phyloP scores from a whole-genome alignment of 768 basidiomycete genomes.

The Tricholoma sp. region DNA sequence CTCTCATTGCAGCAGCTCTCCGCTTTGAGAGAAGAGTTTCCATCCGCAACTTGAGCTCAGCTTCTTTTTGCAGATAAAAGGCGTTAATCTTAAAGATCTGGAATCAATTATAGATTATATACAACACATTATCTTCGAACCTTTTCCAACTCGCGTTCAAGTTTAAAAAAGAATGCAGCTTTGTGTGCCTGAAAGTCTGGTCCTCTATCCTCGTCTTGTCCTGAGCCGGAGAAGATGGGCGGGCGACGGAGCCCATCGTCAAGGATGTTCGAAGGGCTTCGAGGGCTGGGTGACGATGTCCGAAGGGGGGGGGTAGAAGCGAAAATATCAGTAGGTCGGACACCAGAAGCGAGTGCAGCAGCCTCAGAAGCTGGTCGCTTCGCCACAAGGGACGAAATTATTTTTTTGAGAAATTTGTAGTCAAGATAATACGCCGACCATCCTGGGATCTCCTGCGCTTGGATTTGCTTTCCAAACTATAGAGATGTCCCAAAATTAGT shows the following conservation, averaged over 20 bases:
- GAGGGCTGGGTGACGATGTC: slow-evolving; percentile 24
- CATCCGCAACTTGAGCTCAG: slow-evolving; percentile 86
- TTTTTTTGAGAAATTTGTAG: slow-evolving; percentile 98
- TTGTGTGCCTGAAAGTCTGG: slow-evolving; percentile 92
- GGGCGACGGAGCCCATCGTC: slow-evolving; percentile 44
- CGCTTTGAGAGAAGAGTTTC: slow-evolving; percentile 93
- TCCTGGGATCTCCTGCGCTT: slow-evolving; percentile 92
- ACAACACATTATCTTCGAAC: slow-evolving; percentile 33
- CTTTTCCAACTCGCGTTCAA: slow-evolving; percentile 97
- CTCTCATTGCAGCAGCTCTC: slow-evolving; percentile 70
- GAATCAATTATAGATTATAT: background rate
- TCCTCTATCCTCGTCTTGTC: slow-evolving; percentile 67
- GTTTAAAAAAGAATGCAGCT: slow-evolving; percentile 97
- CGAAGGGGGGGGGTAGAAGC: slow-evolving; percentile 21
- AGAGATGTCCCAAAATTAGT: slow-evolving; percentile 7
- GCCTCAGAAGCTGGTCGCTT: slow-evolving; percentile 90
- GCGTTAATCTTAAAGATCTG: slow-evolving; percentile 74
- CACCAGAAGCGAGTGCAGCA: slow-evolving; percentile 76
- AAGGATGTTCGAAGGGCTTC: slow-evolving; percentile 27
- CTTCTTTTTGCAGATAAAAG: slow-evolving; percentile 97
- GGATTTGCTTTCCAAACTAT: slow-evolving; percentile 97
- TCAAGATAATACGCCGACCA: slow-evolving; percentile 96
- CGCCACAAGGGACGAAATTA: slow-evolving; percentile 90
- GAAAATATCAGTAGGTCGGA: slow-evolving; percentile 59
- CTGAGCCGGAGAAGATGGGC: slow-evolving; percentile 55